Conservation (phyloP, 768 basidiomycete genomes). For the Boletus reticuloceps region DNA sequence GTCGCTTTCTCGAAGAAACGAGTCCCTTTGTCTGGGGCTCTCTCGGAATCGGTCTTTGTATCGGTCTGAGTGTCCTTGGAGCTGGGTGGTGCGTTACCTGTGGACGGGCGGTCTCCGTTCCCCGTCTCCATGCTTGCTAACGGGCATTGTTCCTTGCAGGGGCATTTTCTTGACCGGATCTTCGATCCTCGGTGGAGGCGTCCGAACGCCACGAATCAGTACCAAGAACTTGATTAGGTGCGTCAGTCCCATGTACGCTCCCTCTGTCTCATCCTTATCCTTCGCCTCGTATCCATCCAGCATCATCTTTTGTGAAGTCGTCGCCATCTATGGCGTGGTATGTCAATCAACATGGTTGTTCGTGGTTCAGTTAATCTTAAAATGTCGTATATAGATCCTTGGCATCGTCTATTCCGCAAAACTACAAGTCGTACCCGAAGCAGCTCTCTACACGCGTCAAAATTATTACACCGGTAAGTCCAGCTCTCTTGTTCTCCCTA, state of each 20-base stretch:
- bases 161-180: constrained; percentile 96
- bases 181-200: constrained; percentile 96
- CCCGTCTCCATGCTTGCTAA: neutral
- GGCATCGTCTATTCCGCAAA: constrained; percentile 95
- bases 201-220: constrained; percentile 86
- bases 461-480: constrained; percentile 89
- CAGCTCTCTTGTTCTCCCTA: neutral
- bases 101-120: neutral
- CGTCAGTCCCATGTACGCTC: constrained; percentile 11
- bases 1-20: constrained; percentile 89
- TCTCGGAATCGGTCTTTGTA: constrained; percentile 87
- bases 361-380: neutral
- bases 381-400: constrained; percentile 60
- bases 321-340: constrained; percentile 97
- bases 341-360: constrained; percentile 25
- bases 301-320: constrained; percentile 99
- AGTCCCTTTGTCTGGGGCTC: constrained; percentile 93
- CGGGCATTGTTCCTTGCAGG: constrained; percentile 46
- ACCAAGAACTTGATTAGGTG: constrained; percentile 98
- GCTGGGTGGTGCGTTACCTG: constrained; percentile 79
- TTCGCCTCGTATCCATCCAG: constrained; percentile 37
- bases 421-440: constrained; percentile 56
- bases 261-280: neutral
- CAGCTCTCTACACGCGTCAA: constrained; percentile 72
- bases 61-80: constrained; percentile 90